Evolutionary conservation across 2,329 filamentous ascomycete species (phyloP).

Genomic region (Talaromyces sp.): DNA sequence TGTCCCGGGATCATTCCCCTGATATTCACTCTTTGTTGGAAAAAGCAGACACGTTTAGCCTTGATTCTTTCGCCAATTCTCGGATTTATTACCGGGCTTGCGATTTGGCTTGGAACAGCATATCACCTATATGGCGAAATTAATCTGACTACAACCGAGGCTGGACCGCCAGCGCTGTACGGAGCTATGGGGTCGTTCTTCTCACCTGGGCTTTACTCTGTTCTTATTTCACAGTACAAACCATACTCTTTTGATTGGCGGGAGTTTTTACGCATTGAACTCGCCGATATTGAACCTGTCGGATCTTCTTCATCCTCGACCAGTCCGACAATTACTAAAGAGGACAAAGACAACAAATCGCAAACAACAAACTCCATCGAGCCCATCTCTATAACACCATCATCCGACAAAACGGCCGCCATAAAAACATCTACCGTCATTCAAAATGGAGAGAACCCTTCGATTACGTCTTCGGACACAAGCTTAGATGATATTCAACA

Average conservation of each 20-base stretch:
- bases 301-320: conserved; percentile 10
- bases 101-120: conserved; percentile 42
- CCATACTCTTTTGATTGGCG: conserved; percentile 41
- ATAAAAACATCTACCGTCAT: background rate
- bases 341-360: conserved; percentile 5
- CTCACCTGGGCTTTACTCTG: conserved; percentile 43
- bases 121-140: conserved; percentile 37
- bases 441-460: background rate
- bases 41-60: conserved; percentile 42
- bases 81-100: conserved; percentile 40
- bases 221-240: conserved; percentile 40
- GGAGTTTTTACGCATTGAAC: conserved; percentile 45
- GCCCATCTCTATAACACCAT: conserved; percentile 3
- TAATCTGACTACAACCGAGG: conserved; percentile 38
- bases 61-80: conserved; percentile 36
- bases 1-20: conserved; percentile 45
- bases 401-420: conserved; percentile 3
- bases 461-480: background rate
- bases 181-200: conserved; percentile 45
- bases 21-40: conserved; percentile 43
- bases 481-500: conserved; percentile 40
- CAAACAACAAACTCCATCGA: background rate
- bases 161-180: conserved; percentile 41
- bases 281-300: conserved; percentile 33
- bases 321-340: background rate